These are phyloP conservation scores for Exsudoporus frostii DNA, from an alignment of 768 basidiomycete genomes.

Conservation along the genomic window DNA sequence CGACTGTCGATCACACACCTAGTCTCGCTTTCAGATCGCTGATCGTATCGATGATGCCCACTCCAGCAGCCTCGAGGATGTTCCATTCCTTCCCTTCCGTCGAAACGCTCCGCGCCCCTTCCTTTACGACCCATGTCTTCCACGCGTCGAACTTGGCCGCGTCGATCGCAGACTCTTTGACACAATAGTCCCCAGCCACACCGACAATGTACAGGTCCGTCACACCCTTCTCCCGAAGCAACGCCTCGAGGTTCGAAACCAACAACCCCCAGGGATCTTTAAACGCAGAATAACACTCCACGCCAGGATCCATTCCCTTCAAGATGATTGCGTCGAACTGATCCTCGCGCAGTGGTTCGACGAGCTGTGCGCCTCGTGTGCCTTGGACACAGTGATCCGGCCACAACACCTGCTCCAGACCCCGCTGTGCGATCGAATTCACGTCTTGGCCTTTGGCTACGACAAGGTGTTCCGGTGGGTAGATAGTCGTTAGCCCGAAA, in stretches of 20 bases:
- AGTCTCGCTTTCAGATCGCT: slow-evolving; percentile 29
- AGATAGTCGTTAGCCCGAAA: slow-evolving; percentile 41
- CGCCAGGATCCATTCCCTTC: slow-evolving; percentile 54
- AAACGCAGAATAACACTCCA: slow-evolving; percentile 86
- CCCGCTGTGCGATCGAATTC: slow-evolving; percentile 19
- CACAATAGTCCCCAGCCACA: slow-evolving; percentile 79
- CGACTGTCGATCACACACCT: background rate
- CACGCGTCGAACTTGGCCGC: slow-evolving; percentile 44
- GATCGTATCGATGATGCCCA: slow-evolving; percentile 30
- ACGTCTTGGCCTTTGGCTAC: slow-evolving; percentile 26
- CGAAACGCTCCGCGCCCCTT: slow-evolving; percentile 44
- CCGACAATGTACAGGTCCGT: slow-evolving; percentile 62
- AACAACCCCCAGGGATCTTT: slow-evolving; percentile 51
- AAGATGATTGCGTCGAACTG: slow-evolving; percentile 42
- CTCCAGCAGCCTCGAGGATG: slow-evolving; percentile 35
- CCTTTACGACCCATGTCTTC: slow-evolving; percentile 47
- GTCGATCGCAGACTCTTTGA: slow-evolving; percentile 57
- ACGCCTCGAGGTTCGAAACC: slow-evolving; percentile 45
- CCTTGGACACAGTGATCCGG: slow-evolving; percentile 74
- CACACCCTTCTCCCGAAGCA: slow-evolving; percentile 42
- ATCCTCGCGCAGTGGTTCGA: slow-evolving; percentile 45
- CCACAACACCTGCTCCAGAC: slow-evolving; percentile 62
- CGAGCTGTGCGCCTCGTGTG: slow-evolving; percentile 58
- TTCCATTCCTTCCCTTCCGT: slow-evolving; percentile 36
- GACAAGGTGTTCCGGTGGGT: slow-evolving; percentile 32